phyloP scores from a whole-genome alignment of 2,329 filamentous ascomycete genomes.

The Cercospora berteroae region DNA sequence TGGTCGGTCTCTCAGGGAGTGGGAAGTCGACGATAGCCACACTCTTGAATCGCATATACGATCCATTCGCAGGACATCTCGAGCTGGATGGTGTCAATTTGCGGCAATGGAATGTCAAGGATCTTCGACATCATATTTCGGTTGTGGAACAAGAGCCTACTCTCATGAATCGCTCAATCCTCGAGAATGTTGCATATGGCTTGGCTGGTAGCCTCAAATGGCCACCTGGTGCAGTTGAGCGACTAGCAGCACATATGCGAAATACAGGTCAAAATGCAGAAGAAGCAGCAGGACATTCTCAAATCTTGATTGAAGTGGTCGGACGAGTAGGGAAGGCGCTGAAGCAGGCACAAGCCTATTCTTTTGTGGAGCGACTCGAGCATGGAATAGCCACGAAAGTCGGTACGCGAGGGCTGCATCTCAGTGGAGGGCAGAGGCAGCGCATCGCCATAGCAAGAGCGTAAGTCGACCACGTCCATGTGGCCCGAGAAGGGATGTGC shows the following conservation, averaged over 20 bases:
- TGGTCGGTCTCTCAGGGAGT: slow-evolving; percentile 49
- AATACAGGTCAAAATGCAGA: slow-evolving; percentile 31
- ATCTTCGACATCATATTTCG: slow-evolving; percentile 24
- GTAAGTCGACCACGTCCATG: slow-evolving; percentile 38
- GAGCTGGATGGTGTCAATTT: neutral
- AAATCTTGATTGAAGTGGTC: slow-evolving; percentile 24
- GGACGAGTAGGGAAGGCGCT: slow-evolving; percentile 51
- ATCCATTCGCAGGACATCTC: neutral
- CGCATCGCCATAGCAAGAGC: slow-evolving; percentile 46
- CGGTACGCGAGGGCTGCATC: slow-evolving; percentile 36
- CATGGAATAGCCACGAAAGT: slow-evolving; percentile 50
- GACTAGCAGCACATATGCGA: neutral
- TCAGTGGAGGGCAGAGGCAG: slow-evolving; percentile 45
- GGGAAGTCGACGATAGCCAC: slow-evolving; percentile 50
- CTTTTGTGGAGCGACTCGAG: slow-evolving; percentile 55
- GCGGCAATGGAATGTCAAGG: slow-evolving; percentile 24
- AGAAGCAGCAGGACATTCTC: slow-evolving; percentile 39
- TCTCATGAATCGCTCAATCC: slow-evolving; percentile 51
- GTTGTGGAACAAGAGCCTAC: slow-evolving; percentile 54
- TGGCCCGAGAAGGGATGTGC: neutral
- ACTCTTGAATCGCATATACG: slow-evolving; percentile 27
- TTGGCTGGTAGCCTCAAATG: slow-evolving; percentile 42
- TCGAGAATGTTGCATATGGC: slow-evolving; percentile 55
- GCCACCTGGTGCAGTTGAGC: slow-evolving; percentile 24
- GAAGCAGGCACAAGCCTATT: slow-evolving; percentile 54